Evolutionary conservation across 148 eudicot genomes (phyloP).

Genomic region (Fagopyrum esculentum): DNA sequence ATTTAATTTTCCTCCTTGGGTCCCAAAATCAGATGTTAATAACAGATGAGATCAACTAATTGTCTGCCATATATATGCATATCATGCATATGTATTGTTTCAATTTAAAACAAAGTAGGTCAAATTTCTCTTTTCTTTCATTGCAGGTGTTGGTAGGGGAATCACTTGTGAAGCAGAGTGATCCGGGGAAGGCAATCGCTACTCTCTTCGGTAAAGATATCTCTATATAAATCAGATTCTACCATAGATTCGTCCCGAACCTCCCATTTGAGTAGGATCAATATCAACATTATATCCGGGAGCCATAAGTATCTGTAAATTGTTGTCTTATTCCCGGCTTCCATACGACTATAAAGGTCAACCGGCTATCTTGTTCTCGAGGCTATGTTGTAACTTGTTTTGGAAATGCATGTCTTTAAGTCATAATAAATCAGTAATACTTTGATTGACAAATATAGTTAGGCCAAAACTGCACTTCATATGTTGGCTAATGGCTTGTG

Average conservation of each 20-base stretch:
- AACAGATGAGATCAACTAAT: not conserved
- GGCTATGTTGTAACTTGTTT: not conserved
- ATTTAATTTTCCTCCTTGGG: not conserved
- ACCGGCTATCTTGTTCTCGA: not conserved
- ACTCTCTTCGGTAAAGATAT: constrained; percentile 85
- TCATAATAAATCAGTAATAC: not conserved
- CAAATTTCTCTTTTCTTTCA: not conserved
- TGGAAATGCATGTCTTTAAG: not conserved
- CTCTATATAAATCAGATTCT: constrained; percentile 21
- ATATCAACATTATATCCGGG: not conserved
- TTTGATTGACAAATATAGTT: not conserved
- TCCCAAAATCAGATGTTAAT: not conserved
- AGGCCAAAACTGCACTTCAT: not conserved
- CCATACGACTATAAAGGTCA: not conserved
- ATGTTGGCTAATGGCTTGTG: not conserved
- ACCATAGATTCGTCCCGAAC: not conserved
- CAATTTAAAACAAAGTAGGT: not conserved
- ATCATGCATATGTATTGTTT: not conserved
- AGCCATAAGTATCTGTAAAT: not conserved
- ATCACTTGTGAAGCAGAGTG: constrained; percentile 71
- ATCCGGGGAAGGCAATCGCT: constrained; percentile 63
- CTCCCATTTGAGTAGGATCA: constrained; percentile 2
- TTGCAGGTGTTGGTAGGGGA: constrained; percentile 92
- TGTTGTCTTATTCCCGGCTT: not conserved
- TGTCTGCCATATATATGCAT: not conserved